A percentile compares a stretch with the other conserved stretches of the same genome.
phyloP scores from a whole-genome alignment of 2,329 filamentous ascomycete genomes.

The Pestalotiopsis fici region DNA sequence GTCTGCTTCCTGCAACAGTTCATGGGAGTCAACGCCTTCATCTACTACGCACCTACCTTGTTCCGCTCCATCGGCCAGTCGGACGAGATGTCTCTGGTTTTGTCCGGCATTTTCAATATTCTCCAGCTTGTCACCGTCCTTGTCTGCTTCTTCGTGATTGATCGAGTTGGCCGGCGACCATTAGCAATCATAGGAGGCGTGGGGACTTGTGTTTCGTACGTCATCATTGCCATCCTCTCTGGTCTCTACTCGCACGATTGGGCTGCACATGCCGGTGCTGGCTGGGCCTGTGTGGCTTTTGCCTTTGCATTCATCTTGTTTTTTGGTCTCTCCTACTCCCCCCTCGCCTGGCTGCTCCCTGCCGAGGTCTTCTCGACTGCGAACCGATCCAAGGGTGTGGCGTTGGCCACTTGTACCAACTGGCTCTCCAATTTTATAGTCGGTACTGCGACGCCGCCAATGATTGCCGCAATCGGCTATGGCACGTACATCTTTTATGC shows the following conservation, averaged over 20 bases:
- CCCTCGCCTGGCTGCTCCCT: conserved; percentile 57
- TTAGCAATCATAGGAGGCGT: conserved; percentile 41
- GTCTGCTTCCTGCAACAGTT: conserved; percentile 59
- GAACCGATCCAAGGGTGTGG: conserved; percentile 60
- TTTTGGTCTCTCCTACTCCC: conserved; percentile 36
- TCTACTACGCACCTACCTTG: conserved; percentile 45
- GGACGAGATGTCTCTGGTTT: conserved; percentile 42
- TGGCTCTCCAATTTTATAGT: conserved; percentile 52
- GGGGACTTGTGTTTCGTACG: conserved; percentile 37
- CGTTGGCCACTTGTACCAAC: conserved; percentile 56
- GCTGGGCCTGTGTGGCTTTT: conserved; percentile 60
- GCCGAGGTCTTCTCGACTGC: conserved; percentile 60
- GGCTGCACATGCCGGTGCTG: conserved; percentile 46
- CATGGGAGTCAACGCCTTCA: conserved; percentile 47
- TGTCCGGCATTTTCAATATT: conserved; percentile 57
- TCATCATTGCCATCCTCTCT: conserved; percentile 43
- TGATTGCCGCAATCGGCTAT: conserved; percentile 53
- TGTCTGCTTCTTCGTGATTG: conserved; percentile 35
- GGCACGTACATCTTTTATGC: conserved; percentile 64
- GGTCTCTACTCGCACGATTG: conserved; percentile 49
- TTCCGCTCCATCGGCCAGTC: conserved; percentile 43
- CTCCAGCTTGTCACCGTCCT: conserved; percentile 39
- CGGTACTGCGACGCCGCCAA: conserved; percentile 48
- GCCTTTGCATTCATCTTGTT: conserved; percentile 55
- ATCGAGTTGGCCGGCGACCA: conserved; percentile 45